These are phyloP conservation scores for Globisporangium emineosum DNA, from an alignment of 352 stramenopile genomes.

Conservation along the genomic window DNA sequence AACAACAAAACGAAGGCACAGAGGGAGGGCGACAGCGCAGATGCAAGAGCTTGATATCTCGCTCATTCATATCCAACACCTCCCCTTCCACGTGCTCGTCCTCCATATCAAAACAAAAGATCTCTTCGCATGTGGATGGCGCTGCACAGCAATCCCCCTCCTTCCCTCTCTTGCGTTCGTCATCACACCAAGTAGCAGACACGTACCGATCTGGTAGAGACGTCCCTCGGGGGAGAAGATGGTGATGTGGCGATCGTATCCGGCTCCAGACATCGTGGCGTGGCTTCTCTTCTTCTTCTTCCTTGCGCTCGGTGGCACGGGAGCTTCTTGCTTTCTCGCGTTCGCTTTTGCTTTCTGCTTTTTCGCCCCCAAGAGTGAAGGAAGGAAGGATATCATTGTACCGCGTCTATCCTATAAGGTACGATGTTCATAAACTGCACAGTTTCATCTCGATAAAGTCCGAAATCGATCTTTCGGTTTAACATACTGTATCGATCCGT, in stretches of 20 bases:
- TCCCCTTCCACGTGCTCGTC: not conserved
- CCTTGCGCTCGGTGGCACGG: not conserved
- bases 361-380: conserved; percentile 3
- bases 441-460: conserved; percentile 12
- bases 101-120: conserved; percentile 5
- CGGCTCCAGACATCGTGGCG: conserved; percentile 73
- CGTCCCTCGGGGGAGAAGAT: conserved; percentile 99
- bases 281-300: not conserved
- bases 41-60: not conserved
- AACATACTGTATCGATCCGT: not conserved
- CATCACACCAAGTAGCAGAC: not conserved
- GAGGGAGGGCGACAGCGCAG: not conserved
- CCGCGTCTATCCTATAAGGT: conserved; percentile 10
- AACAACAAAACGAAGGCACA: no score
- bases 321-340: conserved; percentile 2
- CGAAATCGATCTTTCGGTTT: conserved; percentile 9
- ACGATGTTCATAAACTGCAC: conserved; percentile 7
- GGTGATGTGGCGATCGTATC: conserved; percentile 94
- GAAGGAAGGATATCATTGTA: conserved; percentile 8
- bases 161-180: not conserved
- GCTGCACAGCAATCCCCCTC: not conserved
- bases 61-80: not conserved
- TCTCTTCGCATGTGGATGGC: conserved; percentile 4
- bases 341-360: conserved; percentile 18
- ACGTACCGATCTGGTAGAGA: conserved; percentile 96